These are phyloP conservation scores for Hortiboletus flavorubellus DNA, from an alignment of 768 basidiomycete species.

Conservation along the genomic window DNA sequence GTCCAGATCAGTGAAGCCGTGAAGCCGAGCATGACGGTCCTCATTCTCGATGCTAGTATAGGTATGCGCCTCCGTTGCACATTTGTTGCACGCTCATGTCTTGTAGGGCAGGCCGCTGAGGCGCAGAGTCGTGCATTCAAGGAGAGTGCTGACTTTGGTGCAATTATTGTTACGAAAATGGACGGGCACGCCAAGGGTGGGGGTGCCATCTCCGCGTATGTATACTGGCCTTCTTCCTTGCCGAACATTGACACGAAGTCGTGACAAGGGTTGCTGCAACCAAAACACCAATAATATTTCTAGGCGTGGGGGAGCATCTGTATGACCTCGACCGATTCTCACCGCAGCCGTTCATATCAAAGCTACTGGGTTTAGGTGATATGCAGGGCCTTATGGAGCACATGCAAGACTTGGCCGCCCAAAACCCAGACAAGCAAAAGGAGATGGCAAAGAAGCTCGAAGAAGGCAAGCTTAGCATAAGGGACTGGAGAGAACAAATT, in stretches of 20 bases:
- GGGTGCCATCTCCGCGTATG: constrained; percentile 98
- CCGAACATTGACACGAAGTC: constrained; percentile 7
- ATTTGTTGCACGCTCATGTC: not conserved
- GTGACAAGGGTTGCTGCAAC: constrained; percentile 88
- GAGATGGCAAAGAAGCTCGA: constrained; percentile 98
- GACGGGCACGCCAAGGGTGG: constrained; percentile 99
- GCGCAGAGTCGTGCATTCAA: constrained; percentile 96
- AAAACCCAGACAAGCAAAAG: constrained; percentile 95
- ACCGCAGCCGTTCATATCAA: constrained; percentile 96
- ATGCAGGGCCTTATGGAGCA: constrained; percentile 97
- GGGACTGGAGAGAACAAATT: constrained; percentile 98
- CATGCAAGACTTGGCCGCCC: constrained; percentile 92
- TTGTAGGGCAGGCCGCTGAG: constrained; percentile 91
- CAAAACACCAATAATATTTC: constrained; percentile 97
- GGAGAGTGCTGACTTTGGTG: constrained; percentile 95
- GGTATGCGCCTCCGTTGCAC: constrained; percentile 40
- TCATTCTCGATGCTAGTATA: constrained; percentile 96
- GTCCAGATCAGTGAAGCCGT: constrained; percentile 93
- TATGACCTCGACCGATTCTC: constrained; percentile 94
- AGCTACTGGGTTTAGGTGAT: constrained; percentile 92
- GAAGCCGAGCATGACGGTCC: constrained; percentile 92
- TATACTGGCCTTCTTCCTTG: constrained; percentile 9
- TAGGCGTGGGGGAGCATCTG: constrained; percentile 97
- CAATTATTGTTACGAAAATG: constrained; percentile 99
- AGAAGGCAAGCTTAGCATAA: constrained; percentile 94